phyloP scores from a whole-genome alignment of 768 basidiomycete species.

The Pisolithus tinctorius region DNA sequence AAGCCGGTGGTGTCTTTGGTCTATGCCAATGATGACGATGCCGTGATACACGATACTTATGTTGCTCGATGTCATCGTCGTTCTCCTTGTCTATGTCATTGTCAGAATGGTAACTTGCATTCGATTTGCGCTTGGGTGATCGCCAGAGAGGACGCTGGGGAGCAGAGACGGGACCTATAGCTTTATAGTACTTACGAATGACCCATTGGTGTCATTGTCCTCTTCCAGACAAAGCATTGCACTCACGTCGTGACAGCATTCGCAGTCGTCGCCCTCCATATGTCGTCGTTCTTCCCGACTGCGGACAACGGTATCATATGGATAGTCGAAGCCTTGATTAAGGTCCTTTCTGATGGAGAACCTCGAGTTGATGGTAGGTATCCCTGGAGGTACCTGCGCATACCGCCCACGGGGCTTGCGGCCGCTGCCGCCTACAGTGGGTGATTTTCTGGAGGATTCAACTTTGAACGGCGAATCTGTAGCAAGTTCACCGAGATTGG shows the following conservation, averaged over 20 bases:
- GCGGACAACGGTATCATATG: conserved; percentile 75
- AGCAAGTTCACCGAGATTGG: neutral
- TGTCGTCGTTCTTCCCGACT: conserved; percentile 52
- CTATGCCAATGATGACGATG: conserved; percentile 69
- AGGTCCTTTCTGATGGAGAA: conserved; percentile 60
- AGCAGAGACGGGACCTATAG: conserved; percentile 66
- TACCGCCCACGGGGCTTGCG: conserved; percentile 59
- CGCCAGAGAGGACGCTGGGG: conserved; percentile 71
- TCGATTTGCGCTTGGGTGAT: conserved; percentile 38
- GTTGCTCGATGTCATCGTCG: conserved; percentile 35
- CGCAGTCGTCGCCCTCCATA: conserved; percentile 75
- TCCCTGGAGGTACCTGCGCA: conserved; percentile 29
- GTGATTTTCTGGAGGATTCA: conserved; percentile 2
- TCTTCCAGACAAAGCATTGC: neutral
- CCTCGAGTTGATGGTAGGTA: conserved; percentile 50
- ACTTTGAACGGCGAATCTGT: conserved; percentile 12
- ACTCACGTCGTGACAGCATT: conserved; percentile 71
- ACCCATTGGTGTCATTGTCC: neutral
- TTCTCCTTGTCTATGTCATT: conserved; percentile 23
- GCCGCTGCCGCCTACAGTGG: conserved; percentile 12
- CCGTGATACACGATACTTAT: conserved; percentile 64
- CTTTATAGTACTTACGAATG: conserved; percentile 65
- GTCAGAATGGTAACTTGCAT: neutral
- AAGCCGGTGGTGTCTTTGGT: conserved; percentile 74
- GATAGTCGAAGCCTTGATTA: conserved; percentile 61